These are phyloP conservation scores for Zalerion maritima DNA, from an alignment of 495 filamentous ascomycete genomes.

Conservation along the genomic window DNA sequence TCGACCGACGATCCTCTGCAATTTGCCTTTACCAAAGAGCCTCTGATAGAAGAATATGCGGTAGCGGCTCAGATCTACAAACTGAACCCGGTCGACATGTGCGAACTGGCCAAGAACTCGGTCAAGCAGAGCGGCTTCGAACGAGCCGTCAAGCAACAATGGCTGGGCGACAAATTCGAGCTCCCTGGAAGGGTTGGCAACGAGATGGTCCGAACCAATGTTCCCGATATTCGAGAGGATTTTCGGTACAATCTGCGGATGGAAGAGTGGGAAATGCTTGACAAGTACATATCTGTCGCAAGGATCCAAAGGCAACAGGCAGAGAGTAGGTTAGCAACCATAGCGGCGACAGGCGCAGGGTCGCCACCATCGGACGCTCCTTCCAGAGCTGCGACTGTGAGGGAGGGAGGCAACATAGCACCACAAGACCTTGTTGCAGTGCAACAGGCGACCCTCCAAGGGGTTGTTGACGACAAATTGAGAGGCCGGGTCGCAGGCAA, in stretches of 20 bases:
- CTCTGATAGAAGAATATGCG: conserved; percentile 93
- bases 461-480: conserved; percentile 8
- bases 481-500: conserved; percentile 6
- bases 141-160: conserved; percentile 69
- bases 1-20: conserved; percentile 96
- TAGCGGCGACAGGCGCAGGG: conserved; percentile 4
- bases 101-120: conserved; percentile 90
- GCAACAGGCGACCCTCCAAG: no score
- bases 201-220: conserved; percentile 85
- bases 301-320: conserved; percentile 6
- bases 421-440: conserved; percentile 10
- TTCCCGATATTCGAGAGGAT: conserved; percentile 79
- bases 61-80: conserved; percentile 98
- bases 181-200: conserved; percentile 68
- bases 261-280: conserved; percentile 60
- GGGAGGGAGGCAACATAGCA: conserved; percentile 1
- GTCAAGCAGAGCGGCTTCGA: conserved; percentile 93
- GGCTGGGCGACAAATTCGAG: conserved; percentile 66
- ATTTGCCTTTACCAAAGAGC: conserved; percentile 97
- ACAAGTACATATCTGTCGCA: neutral
- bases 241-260: conserved; percentile 74
- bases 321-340: conserved; percentile 13
- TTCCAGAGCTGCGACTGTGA: conserved; percentile 10
- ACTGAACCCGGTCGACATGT: conserved; percentile 95
- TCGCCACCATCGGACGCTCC: conserved; percentile 5